Evolutionary conservation across 805 yeast genomes (phyloP), one percentile per base, ranked within the genome.

Genomic region (Brettanomyces nanus): DNA sequence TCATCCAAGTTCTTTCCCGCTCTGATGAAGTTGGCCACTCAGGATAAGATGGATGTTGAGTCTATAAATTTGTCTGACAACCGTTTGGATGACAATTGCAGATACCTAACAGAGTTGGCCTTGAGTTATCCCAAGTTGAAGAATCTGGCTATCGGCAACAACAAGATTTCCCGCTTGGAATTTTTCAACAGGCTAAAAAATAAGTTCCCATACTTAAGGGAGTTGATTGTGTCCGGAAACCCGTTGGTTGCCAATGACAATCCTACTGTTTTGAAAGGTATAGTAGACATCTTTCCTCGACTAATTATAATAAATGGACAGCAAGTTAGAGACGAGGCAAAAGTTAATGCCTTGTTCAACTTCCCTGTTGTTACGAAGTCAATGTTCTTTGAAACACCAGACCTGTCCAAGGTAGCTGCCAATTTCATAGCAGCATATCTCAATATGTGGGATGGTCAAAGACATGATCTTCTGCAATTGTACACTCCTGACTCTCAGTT

Each of bases 1-100:
- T 62, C 77, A 4, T 71, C 89, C 11, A 92, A 90, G 58, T 80
- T 87, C 71, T 86, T 90, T 57, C 82, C 86, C 9, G 97, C 97
- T 1, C 62, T 92, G 46, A 75, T 90, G 82, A 84, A 81, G 54
- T 60, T 90, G 6, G 95, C 95, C 1, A 61, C 65, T 3, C 73
- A 74, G 37, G 59, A 59, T 23, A 48, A 49, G 3, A 25, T 56
- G n/a, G 76, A 73, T 20, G 80, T 87, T 4, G 80, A 78, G 22
- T 79, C 86, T 40, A 74, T 89, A 6, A 83, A 80, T 56, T 58
- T 86, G 26, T 73, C 89, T 17, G 66, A 66, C 39, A 83, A 92
- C 56, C 68, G 69, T 39, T 58, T 92, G 28, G 95, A 85, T 50
- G 68, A 85, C 28, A 52, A 66, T 26, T 60, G 69, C 13, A 50